A percentile compares a stretch with the other conserved stretches of the same genome.
Evolutionary conservation across 2,329 filamentous ascomycete species (phyloP).

Genomic region (Cladosporium sp.): DNA sequence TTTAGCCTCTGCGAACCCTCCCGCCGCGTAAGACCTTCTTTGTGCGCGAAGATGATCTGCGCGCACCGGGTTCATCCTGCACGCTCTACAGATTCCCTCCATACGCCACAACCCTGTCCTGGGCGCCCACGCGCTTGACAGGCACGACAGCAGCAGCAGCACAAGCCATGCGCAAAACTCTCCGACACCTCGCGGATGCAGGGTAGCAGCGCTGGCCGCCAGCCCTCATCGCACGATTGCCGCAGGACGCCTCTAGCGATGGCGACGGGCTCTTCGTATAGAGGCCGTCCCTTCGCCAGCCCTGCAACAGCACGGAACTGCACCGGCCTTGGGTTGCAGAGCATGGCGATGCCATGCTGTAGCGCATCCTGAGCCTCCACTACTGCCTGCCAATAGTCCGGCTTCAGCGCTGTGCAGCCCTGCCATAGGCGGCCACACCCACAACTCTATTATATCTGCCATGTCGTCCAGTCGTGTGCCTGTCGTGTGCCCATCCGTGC

Average conservation of each 20-base stretch:
- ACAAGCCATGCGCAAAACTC: conserved; percentile 1
- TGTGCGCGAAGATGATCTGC: conserved; percentile 7
- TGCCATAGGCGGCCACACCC: conserved; percentile 8
- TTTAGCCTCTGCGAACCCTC: conserved; percentile 7
- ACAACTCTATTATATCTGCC: conserved; percentile 7
- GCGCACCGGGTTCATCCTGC: conserved; percentile 12
- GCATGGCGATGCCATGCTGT: conserved; percentile 1
- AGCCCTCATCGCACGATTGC: not conserved
- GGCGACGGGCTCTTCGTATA: not conserved
- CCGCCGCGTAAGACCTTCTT: conserved; percentile 4
- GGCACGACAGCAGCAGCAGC: not conserved
- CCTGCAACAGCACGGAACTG: conserved; percentile 1
- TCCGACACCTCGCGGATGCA: conserved; percentile 1
- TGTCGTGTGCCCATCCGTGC: not conserved
- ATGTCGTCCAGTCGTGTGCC: not conserved
- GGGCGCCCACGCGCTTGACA: conserved; percentile 11
- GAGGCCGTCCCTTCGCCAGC: not conserved
- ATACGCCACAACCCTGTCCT: conserved; percentile 7
- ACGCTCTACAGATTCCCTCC: not conserved
- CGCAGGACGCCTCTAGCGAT: not conserved
- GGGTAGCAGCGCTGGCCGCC: not conserved
- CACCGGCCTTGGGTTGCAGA: conserved; percentile 1
- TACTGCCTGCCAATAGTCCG: conserved; percentile 11
- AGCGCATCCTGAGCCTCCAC: conserved; percentile 10
- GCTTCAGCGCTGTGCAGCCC: conserved; percentile 1